Percentiles rank a stretch among this genome's conserved stretches.
These are phyloP conservation scores for Platanus orientalis DNA, from an alignment of 164 flowering plant genomes.

Conservation along the genomic window DNA sequence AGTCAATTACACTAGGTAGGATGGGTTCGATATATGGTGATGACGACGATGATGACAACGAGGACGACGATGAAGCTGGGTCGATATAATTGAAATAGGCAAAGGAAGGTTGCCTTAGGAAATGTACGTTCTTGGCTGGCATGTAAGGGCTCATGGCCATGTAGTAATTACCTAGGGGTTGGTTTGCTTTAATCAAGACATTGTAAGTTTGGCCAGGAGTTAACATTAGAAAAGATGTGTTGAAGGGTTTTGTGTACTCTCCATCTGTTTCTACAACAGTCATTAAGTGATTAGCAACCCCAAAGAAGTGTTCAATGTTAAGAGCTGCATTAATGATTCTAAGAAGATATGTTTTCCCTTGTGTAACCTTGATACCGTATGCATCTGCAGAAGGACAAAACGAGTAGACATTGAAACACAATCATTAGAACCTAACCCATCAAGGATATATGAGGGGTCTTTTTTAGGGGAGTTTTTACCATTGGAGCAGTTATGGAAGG, in stretches of 20 bases:
- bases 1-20: background rate
- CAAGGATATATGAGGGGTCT: too few relatives aligned
- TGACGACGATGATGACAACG: background rate
- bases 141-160: background rate
- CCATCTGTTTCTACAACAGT: background rate
- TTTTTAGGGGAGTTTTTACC: background rate
- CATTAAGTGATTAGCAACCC: background rate
- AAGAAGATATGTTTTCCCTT: background rate
- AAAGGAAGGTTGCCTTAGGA: background rate
- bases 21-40: background rate
- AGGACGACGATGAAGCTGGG: background rate
- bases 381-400: conserved; percentile 2
- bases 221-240: background rate
- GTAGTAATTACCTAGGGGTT: background rate
- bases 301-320: conserved; percentile 3
- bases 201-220: conserved; percentile 4
- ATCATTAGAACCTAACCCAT: too few relatives aligned
- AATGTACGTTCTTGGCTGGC: background rate
- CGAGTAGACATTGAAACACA: too few relatives aligned
- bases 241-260: conserved; percentile 9
- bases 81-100: background rate
- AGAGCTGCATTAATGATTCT: too few relatives aligned
- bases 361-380: background rate
- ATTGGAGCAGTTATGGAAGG: conserved; percentile 6
- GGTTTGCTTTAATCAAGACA: conserved; percentile 1